Base-by-base conservation (phyloP, 305 asterid species). In the Fraxinus nigra region DNA sequence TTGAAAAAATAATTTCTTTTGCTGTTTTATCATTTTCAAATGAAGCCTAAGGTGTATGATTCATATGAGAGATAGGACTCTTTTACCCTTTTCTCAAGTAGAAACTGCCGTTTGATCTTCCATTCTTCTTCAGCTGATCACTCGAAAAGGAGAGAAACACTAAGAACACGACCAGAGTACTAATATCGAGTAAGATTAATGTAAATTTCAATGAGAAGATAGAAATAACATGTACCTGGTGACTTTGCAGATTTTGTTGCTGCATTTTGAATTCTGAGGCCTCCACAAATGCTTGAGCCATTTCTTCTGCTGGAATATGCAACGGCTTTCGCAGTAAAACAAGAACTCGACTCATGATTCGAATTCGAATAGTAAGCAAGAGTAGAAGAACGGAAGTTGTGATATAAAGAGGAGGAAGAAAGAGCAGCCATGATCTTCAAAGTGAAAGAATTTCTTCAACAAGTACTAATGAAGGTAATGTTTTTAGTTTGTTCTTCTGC, bases 51-150 rank as follows among this genome's bases (percentile, higher is more conserved):
- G 61, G 61, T 16, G 22, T 48, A 48, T 16, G 61, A 16, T 48
- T 48, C 61, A 48, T 48, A 48, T 48, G 79, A 80, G 46, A 35
- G 72, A 73, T 9, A 8, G 13, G 80, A 46, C 56, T 24, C 6
- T 2, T 32, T 72, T 85, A 94, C 97, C 95, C 87, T 95, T 80
- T 92, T 95, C 88, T 93, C 93, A 9, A 90, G 86, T 83, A 95
- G 86, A 82, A 84, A 79, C 76, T 90, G 91, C 28, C 97, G 77
- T 85, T 93, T 93, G 26, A 83, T 91, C 86, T 87, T 91, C 98
- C 99, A 95, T 1, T 92, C 97, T 89, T 91, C 95, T 86, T 93
- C 98, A 89, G 98, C 98, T 95, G 89, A 81, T 87, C 84, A 89
- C 86, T 74, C 85, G 87, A 81, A 87, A 78, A 40, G 73, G 72